Base-by-base conservation (phyloP, 23 red algal genomes). In the Agarophyton chilense region DNA sequence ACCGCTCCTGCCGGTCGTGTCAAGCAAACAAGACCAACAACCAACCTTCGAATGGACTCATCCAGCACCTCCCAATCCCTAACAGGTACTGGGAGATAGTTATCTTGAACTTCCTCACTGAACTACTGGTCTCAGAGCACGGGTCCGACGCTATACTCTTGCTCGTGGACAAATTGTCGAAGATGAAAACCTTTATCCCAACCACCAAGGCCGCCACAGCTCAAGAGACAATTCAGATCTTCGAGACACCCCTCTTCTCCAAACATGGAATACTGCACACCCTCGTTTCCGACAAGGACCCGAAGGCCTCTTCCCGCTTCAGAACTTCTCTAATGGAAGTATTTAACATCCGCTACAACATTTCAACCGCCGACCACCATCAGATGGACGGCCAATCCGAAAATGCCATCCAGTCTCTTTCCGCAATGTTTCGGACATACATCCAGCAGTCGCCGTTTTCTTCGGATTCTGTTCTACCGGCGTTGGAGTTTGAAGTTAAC, bases 381-480 rank as follows among this genome's bases (percentile, higher is more conserved):
- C 35, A 78, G 52, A 88, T 47, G 6, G 84, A 76, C 77, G 68
- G 57, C 1, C 84, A 88, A 47, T 88, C 67, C 32, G 55, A 88
- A 36, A 88, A 88, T 2, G 32, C 77, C 0, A 88, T 88, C 33
- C 41, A 68, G 0, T 64, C 34, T 1, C 32, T 88, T 0, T 88
- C 84, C 12, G 17, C 0, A 13, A 88, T 88, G 84, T 33, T 88
- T 4, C 34, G 67, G 17, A 0, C 63, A 6, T 36, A 11, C 14
- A 57, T 54, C 34, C 54, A 73, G 25, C 25, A 28, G 8, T 5
- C 61, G 10, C 82, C 63, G n/a, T 33, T 28, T 14, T 10, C 50
- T 42, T 76, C 41, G 44, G 2, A 88, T 31, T 34, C 22, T 6
- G 18, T 62, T 4, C 68, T 88, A 17, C 51, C 39, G 12, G 34